Base-by-base conservation (phyloP, 108 stramenopile genomes). In the Skeletonema potamos region DNA sequence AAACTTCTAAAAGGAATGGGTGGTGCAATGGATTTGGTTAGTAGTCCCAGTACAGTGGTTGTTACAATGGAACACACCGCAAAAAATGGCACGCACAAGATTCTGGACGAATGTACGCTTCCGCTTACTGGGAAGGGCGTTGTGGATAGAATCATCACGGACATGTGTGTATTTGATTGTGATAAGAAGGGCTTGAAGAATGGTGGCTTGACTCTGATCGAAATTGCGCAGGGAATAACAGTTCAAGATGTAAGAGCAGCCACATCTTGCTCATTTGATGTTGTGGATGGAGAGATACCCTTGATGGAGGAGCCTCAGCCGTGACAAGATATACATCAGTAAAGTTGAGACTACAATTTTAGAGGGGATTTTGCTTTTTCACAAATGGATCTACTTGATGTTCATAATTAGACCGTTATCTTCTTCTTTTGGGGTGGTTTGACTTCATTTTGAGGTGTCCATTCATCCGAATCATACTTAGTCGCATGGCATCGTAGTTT, bases 1-100 rank as follows among this genome's bases (percentile, higher is more conserved):
- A 92, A 93, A 82, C 74, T 96, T 44, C 65, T 96, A 43, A 96
- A 97, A 73, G 94, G 92, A 33, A 95, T 94, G 94, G 94, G 92
- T n/a, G 92, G 96, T 32, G 96, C 96, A 28, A 97, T 97, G 96
- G 96, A 97, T 74, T 72, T 97, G 37, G 95, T 97, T 5, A 76
- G 86, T 13, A 88, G 90, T 6, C 84, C 86, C 6, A 82, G 89
- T 27, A 77, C 90, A 51, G 96, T 97, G 2, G 90, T 97, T 26
- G 94, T 97, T 0, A 96, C 96, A 15, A 96, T 97, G 96, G 96
- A 97, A 57, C 96, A 97, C 72, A 86, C 82, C 11, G 91, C 92
- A 11, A 96, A 94, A 82, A 85, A 91, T 75, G 93, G 91, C 8
- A 81, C 85, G 12, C 92, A 88, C 27, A 97, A 97, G 77, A 93